Base-by-base conservation (phyloP, 371 early-diverging fungal species). In the Paraphysoderma sedebokerense region DNA sequence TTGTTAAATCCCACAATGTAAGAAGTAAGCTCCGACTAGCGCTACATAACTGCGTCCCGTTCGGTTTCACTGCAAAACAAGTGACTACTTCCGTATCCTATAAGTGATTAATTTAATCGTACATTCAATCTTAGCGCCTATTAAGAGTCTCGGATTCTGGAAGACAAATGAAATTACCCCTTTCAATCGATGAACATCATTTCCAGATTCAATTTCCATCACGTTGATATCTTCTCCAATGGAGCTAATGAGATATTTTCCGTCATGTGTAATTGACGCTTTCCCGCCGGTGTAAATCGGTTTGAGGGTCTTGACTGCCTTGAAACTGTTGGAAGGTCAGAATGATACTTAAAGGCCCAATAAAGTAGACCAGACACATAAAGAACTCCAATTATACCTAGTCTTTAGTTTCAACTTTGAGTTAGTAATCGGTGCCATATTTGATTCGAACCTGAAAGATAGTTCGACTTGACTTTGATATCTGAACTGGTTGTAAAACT, bases 251-350 rank as follows among this genome's bases (percentile, higher is more conserved):
- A 93, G 62, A 33, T 58, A 65, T 48, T 69, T 56, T 47, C 77
- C 83, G 58, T 82, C 82, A n/a, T 68, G 50, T 24, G 78, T 69
- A 28, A 87, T 60, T 30, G 59, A 72, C 5, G 81, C 84, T 55
- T 84, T 78, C 34, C 92, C 92, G 53, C 92, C 92, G n/a, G 91
- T 87, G 60, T 85, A 95, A 39, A 92, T 77, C 36, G 90, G 82
- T 56, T 88, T 87, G 59, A 91, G 83, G 2, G 60, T 49, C 11
- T 36, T 32, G 24, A 5, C 12, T 35, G 32, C 35, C 12, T 45
- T 32, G 32, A 31, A 45, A 35, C 42, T 40, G 17, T 11, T 17
- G 24, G 20, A 11, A 12, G 38, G 24, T 6, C 37, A 36, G n/a
- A 20, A 3, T 36, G n/a, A n/a, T n/a, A n/a, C n/a, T n/a, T n/a